A percentile compares a stretch with the other conserved stretches of the same genome.
phyloP scores from a whole-genome alignment of 805 yeast genomes.

The Candida hungchunana region DNA sequence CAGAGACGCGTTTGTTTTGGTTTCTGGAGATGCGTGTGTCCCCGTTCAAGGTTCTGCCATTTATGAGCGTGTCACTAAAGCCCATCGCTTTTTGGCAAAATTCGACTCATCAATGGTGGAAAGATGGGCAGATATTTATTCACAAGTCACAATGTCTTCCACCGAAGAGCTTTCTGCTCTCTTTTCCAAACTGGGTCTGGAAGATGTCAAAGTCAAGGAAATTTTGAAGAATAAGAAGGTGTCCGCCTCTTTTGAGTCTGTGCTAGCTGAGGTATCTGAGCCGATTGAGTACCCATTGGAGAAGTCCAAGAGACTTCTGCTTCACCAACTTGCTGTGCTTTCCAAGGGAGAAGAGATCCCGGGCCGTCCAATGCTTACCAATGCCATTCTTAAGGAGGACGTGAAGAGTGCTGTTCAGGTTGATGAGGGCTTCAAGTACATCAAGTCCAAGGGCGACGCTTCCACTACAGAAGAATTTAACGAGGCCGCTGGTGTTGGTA shows the following conservation, averaged over 20 bases:
- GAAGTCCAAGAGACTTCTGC: slow-evolving; percentile 55
- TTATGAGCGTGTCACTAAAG: not conserved
- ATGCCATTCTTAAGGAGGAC: slow-evolving; percentile 60
- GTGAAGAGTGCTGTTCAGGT: slow-evolving; percentile 70
- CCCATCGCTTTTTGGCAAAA: too few relatives aligned
- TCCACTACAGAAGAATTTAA: slow-evolving; percentile 52
- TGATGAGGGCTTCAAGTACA: slow-evolving; percentile 73
- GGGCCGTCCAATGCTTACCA: slow-evolving; percentile 48
- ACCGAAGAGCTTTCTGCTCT: slow-evolving; percentile 33
- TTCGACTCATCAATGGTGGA: too few relatives aligned
- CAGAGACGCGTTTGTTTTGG: slow-evolving; percentile 4
- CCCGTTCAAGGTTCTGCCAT: slow-evolving; percentile 1
- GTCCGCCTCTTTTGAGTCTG: slow-evolving; percentile 58
- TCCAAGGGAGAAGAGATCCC: slow-evolving; percentile 51
- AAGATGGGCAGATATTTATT: not conserved
- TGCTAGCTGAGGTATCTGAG: slow-evolving; percentile 43
- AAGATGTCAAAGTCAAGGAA: slow-evolving; percentile 72
- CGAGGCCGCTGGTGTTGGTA: slow-evolving; percentile 75
- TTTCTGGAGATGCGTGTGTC: not conserved
- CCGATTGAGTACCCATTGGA: slow-evolving; percentile 38
- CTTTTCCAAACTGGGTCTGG: slow-evolving; percentile 52
- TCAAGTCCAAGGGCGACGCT: slow-evolving; percentile 44
- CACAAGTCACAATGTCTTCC: slow-evolving; percentile 11
- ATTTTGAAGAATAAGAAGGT: slow-evolving; percentile 84
- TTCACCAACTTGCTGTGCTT: slow-evolving; percentile 75